Conservation (phyloP, 2,329 filamentous ascomycete genomes). For the Lasiodiplodia sp. region DNA sequence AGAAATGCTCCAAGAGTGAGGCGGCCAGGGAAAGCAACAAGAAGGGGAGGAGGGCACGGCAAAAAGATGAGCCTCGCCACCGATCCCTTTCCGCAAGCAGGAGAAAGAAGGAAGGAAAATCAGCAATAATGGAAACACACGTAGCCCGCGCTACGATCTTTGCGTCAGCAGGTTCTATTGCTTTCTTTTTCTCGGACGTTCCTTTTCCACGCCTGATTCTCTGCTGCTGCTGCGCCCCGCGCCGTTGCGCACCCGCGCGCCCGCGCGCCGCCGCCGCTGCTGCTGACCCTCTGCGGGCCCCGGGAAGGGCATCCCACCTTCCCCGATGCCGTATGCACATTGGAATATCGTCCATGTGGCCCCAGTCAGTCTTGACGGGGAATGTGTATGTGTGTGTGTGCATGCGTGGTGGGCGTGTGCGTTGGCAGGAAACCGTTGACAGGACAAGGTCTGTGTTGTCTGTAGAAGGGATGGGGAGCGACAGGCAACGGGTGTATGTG, state of each 20-base stretch:
- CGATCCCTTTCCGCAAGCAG: too few relatives aligned
- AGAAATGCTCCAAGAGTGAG: too few relatives aligned
- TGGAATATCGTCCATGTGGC: too few relatives aligned
- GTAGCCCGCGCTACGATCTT: too few relatives aligned
- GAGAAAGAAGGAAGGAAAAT: too few relatives aligned
- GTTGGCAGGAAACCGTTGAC: neutral
- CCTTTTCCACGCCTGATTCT: neutral
- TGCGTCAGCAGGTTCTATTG: neutral
- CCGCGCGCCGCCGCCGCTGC: neutral
- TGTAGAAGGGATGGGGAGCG: neutral
- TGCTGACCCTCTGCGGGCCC: neutral
- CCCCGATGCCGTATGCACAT: neutral
- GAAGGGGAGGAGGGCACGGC: too few relatives aligned
- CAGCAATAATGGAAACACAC: too few relatives aligned
- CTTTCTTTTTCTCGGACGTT: neutral
- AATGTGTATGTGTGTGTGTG: too few relatives aligned
- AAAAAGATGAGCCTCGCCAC: too few relatives aligned
- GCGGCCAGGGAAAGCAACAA: too few relatives aligned
- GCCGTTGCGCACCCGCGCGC: neutral
- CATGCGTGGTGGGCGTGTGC: neutral
- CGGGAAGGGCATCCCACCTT: too few relatives aligned
- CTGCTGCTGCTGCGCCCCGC: neutral
- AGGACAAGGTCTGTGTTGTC: neutral
- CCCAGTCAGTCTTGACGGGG: too few relatives aligned
- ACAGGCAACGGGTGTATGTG: neutral